Evolutionary conservation across 1,284 basidiomycete species (phyloP), one percentile per base, ranked within the genome.

Genomic region (Rhizopogon parksii): DNA sequence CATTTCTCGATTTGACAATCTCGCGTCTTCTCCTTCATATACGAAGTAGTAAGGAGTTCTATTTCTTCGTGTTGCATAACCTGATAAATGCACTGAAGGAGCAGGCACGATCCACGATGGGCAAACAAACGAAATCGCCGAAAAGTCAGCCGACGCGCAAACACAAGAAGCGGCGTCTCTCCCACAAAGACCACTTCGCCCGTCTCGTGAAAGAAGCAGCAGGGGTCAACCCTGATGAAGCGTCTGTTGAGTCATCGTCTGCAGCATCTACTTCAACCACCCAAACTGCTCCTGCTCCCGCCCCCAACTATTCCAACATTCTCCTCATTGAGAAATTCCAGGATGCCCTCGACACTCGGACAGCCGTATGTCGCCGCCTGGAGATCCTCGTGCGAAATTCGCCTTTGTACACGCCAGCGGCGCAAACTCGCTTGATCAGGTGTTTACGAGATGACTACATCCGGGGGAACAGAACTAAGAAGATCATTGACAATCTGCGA

Each of bases 321-420:
- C 60, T 61, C 35, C 40, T 56, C 21, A 62, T 63, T 34, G 60
- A 61, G 40, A 59, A 54, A 24, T 64, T 61, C 45, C 58, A 64
- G 45, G 60, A 52, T 12, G 60, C 60, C 6, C 53, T 64, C 14
- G 60, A 62, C 34, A 56, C 40, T 36, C 61, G 62, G 15, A 52
- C 60, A 14, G 61, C 60, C 48, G 60, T 59, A 21, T 62, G 61
- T 39, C 61, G 57, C 36, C 60, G 56, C 47, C 61, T 61, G 12
- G 62, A 61, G 37, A 53, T 60, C 15, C 60, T 61, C 45, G 58
- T 61, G 32, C 58, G 62, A 32, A 39, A 45, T 25, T 61, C 60
- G n/a, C 21, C 39, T 35, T 46, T 53, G 27, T 59, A 64, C 25
- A 42, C 60, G 1, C 53, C 56, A 30, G 34, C 60, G 11, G 47